Conservation (phyloP, 2,329 filamentous ascomycete genomes). For the Monosporascus sp. region DNA sequence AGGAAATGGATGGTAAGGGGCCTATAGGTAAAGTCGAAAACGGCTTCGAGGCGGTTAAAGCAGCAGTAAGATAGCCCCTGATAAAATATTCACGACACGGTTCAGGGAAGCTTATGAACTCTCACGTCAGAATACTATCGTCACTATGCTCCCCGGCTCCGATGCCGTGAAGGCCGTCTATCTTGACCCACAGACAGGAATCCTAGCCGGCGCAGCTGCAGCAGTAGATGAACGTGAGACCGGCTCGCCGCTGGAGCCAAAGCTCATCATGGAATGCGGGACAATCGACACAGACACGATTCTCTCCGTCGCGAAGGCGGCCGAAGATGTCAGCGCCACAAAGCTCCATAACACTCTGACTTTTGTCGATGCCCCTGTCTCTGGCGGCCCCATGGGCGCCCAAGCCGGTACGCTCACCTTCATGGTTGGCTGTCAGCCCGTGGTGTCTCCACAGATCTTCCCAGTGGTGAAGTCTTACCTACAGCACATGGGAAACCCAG, state of each 20-base stretch:
- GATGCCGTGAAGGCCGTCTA: slow-evolving; percentile 32
- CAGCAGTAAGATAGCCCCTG: slow-evolving; percentile 19
- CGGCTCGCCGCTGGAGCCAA: slow-evolving; percentile 5
- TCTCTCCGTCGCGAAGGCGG: slow-evolving; percentile 51
- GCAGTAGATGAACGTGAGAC: slow-evolving; percentile 1
- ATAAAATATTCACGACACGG: too few relatives aligned
- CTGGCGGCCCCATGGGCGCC: slow-evolving; percentile 30
- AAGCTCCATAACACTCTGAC: slow-evolving; percentile 25
- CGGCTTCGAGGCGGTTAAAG: slow-evolving; percentile 31
- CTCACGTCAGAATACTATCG: slow-evolving; percentile 25
- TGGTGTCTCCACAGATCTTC: slow-evolving; percentile 43
- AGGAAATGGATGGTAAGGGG: slow-evolving; percentile 27
- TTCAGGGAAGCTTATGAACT: neutral
- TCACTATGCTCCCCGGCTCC: slow-evolving; percentile 35
- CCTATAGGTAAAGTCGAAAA: slow-evolving; percentile 29
- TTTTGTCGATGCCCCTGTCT: slow-evolving; percentile 32
- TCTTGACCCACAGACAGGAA: slow-evolving; percentile 24
- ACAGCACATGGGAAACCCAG: slow-evolving; percentile 46
- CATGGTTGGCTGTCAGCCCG: slow-evolving; percentile 27
- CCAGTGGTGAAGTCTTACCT: slow-evolving; percentile 51
- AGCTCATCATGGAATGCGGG: slow-evolving; percentile 26
- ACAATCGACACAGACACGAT: slow-evolving; percentile 26
- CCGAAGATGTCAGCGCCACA: slow-evolving; percentile 33
- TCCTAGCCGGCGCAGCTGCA: slow-evolving; percentile 24
- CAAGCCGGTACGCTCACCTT: slow-evolving; percentile 28